Base-by-base conservation (phyloP, 2,329 filamentous ascomycete species). In the Paracoccidioides brasiliensis region DNA sequence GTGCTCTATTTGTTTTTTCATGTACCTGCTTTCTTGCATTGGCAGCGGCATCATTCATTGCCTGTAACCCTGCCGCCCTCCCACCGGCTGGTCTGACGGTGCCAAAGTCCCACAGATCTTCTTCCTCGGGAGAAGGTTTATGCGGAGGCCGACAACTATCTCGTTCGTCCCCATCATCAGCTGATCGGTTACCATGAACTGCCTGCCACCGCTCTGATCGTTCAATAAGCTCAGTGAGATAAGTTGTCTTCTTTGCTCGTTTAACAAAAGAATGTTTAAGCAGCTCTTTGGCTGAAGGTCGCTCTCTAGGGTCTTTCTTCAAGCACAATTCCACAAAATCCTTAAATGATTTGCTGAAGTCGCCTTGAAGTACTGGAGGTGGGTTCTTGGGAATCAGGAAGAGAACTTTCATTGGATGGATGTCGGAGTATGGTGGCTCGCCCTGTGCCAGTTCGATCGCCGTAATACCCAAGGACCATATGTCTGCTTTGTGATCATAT, bases 81-180 rank as follows among this genome's bases (percentile, higher is more conserved):
- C 81, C 79, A 37, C 80, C 81, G n/a, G 85, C 83, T 5, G 94
- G 84, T 56, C 90, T 81, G 53, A 98, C 88, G 0, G 93, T 98
- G 45, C 93, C 93, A 74, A 98, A 98, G 70, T 98, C 93, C 93
- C 93, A 98, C 67, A 97, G 82, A 69, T 97, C 93, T 68, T 96
- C 88, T 38, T 86, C 79, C 56, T 84, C 79, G 0, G 75, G 70
- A n/a, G 72, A 69, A 60, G 69, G 64, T 53, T 70, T 62, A 53
- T 68, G 64, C 48, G 71, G 65, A 56, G 76, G 71, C 57, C 55
- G 55, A 41, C 56, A 58, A 10, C 35, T n/a, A 46, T 48, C 37
- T 54, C 30, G 61, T 64, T 76, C 77, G 28, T 87, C 82, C 33
- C 78, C 75, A 32, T 81, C 78, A 6, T 89, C 86, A 1, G 86